phyloP scores from a whole-genome alignment of 2,329 filamentous ascomycete genomes.

The Plenodomus biglobosus region DNA sequence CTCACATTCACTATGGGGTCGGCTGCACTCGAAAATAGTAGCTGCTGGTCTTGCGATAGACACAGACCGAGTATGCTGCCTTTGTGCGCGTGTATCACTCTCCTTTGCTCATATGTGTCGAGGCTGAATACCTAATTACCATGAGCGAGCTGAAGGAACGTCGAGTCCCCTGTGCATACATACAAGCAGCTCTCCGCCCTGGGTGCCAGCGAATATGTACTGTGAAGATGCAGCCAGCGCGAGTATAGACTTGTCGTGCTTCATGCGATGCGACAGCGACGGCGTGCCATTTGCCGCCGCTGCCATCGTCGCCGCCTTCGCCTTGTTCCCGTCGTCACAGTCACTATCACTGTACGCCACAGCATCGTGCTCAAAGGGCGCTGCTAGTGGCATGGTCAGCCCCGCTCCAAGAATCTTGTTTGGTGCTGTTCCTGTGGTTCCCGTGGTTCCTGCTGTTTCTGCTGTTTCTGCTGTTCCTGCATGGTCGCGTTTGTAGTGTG shows the following conservation, averaged over 20 bases:
- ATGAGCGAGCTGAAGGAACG: slow-evolving; percentile 14
- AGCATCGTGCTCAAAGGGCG: slow-evolving; percentile 27
- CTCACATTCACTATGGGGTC: slow-evolving; percentile 85
- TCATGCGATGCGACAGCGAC: slow-evolving; percentile 71
- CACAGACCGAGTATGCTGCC: slow-evolving; percentile 86
- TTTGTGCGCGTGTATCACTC: slow-evolving; percentile 82
- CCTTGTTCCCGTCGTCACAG: slow-evolving; percentile 7
- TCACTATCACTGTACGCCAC: slow-evolving; percentile 20
- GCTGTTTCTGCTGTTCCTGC: slow-evolving; percentile 17
- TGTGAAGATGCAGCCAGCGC: slow-evolving; percentile 78
- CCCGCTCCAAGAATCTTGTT: slow-evolving; percentile 8
- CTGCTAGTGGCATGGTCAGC: slow-evolving; percentile 36
- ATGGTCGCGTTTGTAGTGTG: slow-evolving; percentile 28
- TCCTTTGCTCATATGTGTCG: slow-evolving; percentile 78
- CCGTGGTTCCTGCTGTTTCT: slow-evolving; percentile 1
- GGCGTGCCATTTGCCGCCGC: slow-evolving; percentile 53
- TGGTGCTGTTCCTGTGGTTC: slow-evolving; percentile 4
- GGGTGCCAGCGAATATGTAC: slow-evolving; percentile 87
- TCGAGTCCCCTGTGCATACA: slow-evolving; percentile 18
- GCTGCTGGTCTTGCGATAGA: slow-evolving; percentile 70
- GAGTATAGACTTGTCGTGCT: slow-evolving; percentile 77
- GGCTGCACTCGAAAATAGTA: slow-evolving; percentile 90
- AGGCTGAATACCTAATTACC: slow-evolving; percentile 71
- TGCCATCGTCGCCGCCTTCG: slow-evolving; percentile 3
- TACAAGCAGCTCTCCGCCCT: slow-evolving; percentile 86